Conservation (phyloP, 1,284 basidiomycete species). For the Fomitopsis pinicola region DNA sequence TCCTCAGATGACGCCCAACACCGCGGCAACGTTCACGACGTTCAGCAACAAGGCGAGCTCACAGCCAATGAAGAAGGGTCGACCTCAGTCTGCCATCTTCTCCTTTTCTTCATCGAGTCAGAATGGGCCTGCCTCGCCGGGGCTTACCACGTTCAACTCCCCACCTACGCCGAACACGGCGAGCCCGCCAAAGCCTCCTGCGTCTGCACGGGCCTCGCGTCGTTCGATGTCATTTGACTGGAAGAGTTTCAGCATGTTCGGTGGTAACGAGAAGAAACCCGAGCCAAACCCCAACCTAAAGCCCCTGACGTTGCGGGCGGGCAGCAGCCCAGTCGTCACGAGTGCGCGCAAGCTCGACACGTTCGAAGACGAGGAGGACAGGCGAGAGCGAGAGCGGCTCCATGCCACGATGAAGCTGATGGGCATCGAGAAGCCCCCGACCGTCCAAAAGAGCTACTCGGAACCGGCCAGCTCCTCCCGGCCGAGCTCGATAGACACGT, state of each 20-base stretch:
- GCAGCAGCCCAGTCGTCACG: slow-evolving; percentile 47
- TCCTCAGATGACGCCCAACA: slow-evolving; percentile 13
- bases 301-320: slow-evolving; percentile 70
- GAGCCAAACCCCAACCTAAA: slow-evolving; percentile 46
- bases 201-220: slow-evolving; percentile 45
- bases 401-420: slow-evolving; percentile 89
- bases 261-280: slow-evolving; percentile 54
- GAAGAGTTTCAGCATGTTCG: slow-evolving; percentile 69
- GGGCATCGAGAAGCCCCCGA: slow-evolving; percentile 71
- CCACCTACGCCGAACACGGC: slow-evolving; percentile 33
- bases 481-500: not conserved
- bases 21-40: slow-evolving; percentile 22
- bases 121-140: slow-evolving; percentile 16
- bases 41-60: slow-evolving; percentile 24
- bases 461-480: slow-evolving; percentile 28
- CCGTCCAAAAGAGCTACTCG: slow-evolving; percentile 40
- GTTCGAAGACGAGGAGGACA: slow-evolving; percentile 85
- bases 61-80: slow-evolving; percentile 37
- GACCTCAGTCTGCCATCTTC: slow-evolving; percentile 59
- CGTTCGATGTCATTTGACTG: slow-evolving; percentile 81
- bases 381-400: slow-evolving; percentile 77
- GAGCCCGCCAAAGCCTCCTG: slow-evolving; percentile 18
- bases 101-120: slow-evolving; percentile 35
- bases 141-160: slow-evolving; percentile 31
- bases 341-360: slow-evolving; percentile 73